phyloP scores from a whole-genome alignment of 2,329 filamentous ascomycete species.

The Elsinoe necatrix region DNA sequence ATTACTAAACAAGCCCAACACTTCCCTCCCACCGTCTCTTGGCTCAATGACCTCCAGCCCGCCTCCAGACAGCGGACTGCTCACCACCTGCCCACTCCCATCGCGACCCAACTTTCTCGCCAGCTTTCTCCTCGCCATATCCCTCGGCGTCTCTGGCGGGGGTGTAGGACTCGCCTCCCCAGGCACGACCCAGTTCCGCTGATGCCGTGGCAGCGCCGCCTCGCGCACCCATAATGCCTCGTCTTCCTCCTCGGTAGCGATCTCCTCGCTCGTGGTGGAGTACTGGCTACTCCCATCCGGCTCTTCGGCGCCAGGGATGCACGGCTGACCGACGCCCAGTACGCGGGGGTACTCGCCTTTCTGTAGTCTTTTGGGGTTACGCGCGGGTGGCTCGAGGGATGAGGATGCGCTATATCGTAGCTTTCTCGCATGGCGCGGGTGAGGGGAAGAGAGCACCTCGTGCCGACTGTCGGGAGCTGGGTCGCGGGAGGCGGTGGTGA shows the following conservation, averaged over 20 bases:
- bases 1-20: not conserved
- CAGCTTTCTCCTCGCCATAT: slow-evolving; percentile 19
- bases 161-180: slow-evolving; percentile 31
- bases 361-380: slow-evolving; percentile 24
- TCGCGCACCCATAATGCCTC: slow-evolving; percentile 18
- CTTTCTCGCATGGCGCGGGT: not conserved
- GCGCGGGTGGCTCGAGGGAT: slow-evolving; percentile 25
- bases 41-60: slow-evolving; percentile 5
- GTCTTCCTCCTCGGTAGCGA: slow-evolving; percentile 21
- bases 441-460: not conserved
- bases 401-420: slow-evolving; percentile 25
- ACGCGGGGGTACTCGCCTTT: not conserved
- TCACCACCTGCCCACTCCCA: slow-evolving; percentile 11
- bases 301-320: not conserved
- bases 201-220: slow-evolving; percentile 25
- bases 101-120: slow-evolving; percentile 16
- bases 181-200: slow-evolving; percentile 27
- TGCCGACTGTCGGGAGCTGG: not conserved
- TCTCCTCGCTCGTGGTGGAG: slow-evolving; percentile 18
- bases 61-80: not conserved
- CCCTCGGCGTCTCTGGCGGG: slow-evolving; percentile 21
- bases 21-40: not conserved
- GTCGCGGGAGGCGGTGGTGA: slow-evolving; percentile 27
- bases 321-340: not conserved
- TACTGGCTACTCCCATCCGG: slow-evolving; percentile 1